Evolutionary conservation across 805 yeast species (phyloP).

Genomic region (Starmera pachycereana): DNA sequence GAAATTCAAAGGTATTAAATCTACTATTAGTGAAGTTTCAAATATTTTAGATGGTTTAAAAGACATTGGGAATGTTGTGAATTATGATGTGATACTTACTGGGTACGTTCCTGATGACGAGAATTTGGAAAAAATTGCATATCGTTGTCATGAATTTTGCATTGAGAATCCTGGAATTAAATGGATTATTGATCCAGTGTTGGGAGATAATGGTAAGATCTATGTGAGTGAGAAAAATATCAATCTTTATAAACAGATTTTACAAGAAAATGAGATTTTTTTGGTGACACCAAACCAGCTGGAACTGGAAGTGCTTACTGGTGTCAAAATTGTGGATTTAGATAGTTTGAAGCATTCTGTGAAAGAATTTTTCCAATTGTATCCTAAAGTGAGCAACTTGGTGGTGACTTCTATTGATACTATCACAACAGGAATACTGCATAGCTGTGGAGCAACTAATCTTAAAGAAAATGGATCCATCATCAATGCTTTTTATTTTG

Average conservation of each 20-base stretch:
- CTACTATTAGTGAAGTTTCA: conserved; percentile 33
- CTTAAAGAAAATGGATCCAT: neutral
- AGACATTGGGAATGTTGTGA: conserved; percentile 24
- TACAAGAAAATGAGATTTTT: conserved; percentile 32
- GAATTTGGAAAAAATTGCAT: conserved; percentile 39
- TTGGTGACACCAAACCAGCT: conserved; percentile 67
- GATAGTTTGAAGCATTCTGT: conserved; percentile 29
- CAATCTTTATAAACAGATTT: conserved; percentile 38
- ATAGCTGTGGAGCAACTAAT: conserved; percentile 27
- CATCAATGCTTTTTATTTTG: conserved; percentile 19
- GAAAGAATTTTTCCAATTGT: conserved; percentile 29
- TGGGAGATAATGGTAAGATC: conserved; percentile 82
- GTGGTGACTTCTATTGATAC: conserved; percentile 47
- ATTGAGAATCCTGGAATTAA: conserved; percentile 21
- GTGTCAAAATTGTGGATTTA: conserved; percentile 28
- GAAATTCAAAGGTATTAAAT: conserved; percentile 45
- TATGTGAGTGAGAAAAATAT: conserved; percentile 58
- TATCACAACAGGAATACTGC: conserved; percentile 19
- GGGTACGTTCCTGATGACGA: conserved; percentile 70
- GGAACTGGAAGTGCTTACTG: conserved; percentile 56
- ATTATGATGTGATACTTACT: conserved; percentile 59
- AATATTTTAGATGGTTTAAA: conserved; percentile 47
- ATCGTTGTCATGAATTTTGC: conserved; percentile 26
- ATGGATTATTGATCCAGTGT: conserved; percentile 81
- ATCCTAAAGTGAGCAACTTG: conserved; percentile 35